Evolutionary conservation across 306 rosid species (phyloP).

Genomic region (Cucurbita moschata): DNA sequence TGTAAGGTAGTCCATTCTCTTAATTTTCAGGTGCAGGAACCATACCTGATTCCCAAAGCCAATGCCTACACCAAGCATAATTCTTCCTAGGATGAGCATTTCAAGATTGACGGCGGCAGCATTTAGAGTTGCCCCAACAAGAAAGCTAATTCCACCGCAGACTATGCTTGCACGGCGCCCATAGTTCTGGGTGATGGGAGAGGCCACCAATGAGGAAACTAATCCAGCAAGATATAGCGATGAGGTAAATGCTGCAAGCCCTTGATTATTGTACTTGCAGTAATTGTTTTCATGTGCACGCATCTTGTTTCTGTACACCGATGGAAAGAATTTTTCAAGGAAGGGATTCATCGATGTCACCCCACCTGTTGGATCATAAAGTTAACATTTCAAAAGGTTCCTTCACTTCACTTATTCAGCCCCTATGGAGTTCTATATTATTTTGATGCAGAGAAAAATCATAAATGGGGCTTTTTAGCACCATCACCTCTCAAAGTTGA

Average conservation of each 20-base stretch:
- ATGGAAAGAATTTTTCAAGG: slow-evolving; percentile 54
- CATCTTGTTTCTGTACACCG: slow-evolving; percentile 38
- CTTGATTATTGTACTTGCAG: slow-evolving; percentile 82
- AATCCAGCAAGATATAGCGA: slow-evolving; percentile 80
- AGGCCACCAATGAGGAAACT: slow-evolving; percentile 58
- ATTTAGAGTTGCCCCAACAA: slow-evolving; percentile 54
- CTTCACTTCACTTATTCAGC: not conserved
- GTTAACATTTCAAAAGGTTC: not conserved
- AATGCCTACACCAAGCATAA: slow-evolving; percentile 90
- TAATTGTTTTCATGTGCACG: slow-evolving; percentile 73
- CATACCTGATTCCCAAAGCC: slow-evolving; percentile 91
- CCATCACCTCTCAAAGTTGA: not conserved
- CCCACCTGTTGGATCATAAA: slow-evolving; percentile 42
- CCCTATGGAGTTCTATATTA: not conserved
- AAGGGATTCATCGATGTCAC: slow-evolving; percentile 92
- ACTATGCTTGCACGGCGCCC: slow-evolving; percentile 69
- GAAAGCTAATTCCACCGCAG: slow-evolving; percentile 59
- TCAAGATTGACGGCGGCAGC: slow-evolving; percentile 46
- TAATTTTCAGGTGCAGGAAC: not conserved
- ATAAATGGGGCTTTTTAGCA: not conserved
- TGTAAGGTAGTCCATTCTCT: not conserved
- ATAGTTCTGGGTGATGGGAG: slow-evolving; percentile 56
- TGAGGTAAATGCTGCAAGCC: slow-evolving; percentile 82
- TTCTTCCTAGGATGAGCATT: slow-evolving; percentile 72
- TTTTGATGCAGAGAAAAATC: not conserved